Base-by-base conservation (phyloP, 495 filamentous ascomycete species). In the Talaromyces liani region DNA sequence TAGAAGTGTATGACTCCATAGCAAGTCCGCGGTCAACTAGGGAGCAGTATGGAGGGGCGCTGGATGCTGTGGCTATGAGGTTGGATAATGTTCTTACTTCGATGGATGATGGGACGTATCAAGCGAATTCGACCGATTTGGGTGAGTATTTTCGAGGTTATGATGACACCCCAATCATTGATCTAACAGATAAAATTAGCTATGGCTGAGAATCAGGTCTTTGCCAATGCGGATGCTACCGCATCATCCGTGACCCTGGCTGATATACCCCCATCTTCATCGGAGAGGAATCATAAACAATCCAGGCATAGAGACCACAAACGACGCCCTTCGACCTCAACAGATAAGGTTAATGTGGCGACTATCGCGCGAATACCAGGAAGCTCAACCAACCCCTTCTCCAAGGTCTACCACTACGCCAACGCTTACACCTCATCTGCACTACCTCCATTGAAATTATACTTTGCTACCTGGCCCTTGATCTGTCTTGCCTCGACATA, bases 391-490 rank as follows among this genome's bases (percentile, higher is more conserved):
- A 85, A 84, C 61, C 86, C 88, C 71, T 92, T 92, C 70, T 75
- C 84, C n/a, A 93, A 92, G 71, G 87, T 86, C 14, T 87, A 90
- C 69, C 73, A 88, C 9, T 94, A 93, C 70, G 76, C 81, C n/a
- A 94, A 94, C 69, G 90, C 91, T 4, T 84, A 81, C 60, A 72
- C 93, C n/a, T 88, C 89, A 4, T 78, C 82, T 34, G 72, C 87
- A 64, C 75, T 92, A 1, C 83, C 85, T 18, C 82, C 83, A 1
- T 72, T 92, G 56, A 85, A 82, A 70, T 70, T 91, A 82, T 91
- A 88, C 64, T 81, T 89, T 33, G 76, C 85, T 2, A 91, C 84
- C 1, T 93, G 85, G 68, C 86, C 85, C 0, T 78, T 94, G 10
- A 77, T 93, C 55, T 88, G 85, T 63, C 79, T 92, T 4, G 90